Evolutionary conservation across 441 rosid genomes (phyloP).

Genomic region (Sinapis alba): DNA sequence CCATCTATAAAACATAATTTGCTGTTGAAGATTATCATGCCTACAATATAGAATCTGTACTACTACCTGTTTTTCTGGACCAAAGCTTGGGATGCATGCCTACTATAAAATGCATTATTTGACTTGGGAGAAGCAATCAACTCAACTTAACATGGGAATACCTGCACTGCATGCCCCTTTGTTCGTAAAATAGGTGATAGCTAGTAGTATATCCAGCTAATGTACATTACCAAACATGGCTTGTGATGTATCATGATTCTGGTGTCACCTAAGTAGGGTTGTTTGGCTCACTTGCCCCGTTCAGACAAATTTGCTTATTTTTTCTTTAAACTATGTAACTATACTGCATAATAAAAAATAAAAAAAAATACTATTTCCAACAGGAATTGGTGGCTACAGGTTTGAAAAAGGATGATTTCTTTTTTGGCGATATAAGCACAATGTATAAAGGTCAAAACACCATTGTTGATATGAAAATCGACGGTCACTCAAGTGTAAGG

Average conservation of each 20-base stretch:
- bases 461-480: constrained; percentile 72
- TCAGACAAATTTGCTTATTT: not conserved
- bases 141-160: not conserved
- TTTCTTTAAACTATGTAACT: not conserved
- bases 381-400: constrained; percentile 80
- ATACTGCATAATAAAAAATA: not conserved
- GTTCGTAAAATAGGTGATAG: not conserved
- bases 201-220: not conserved
- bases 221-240: constrained; percentile 2
- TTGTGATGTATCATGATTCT: not conserved
- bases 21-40: not conserved
- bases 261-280: not conserved
- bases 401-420: constrained; percentile 60
- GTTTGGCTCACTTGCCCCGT: not conserved
- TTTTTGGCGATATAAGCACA: constrained; percentile 72
- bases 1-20: not conserved
- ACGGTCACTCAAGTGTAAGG: constrained; percentile 69
- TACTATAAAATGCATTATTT: not conserved
- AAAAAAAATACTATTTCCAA: not conserved
- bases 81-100: not conserved
- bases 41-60: not conserved
- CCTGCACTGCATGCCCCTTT: not conserved
- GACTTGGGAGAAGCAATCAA: constrained; percentile 11
- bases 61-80: not conserved
- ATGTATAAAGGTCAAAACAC: constrained; percentile 63